Evolutionary conservation across 495 filamentous ascomycete species (phyloP), one percentile per base, ranked within the genome.

Genomic region (Penicillium cinerascens): DNA sequence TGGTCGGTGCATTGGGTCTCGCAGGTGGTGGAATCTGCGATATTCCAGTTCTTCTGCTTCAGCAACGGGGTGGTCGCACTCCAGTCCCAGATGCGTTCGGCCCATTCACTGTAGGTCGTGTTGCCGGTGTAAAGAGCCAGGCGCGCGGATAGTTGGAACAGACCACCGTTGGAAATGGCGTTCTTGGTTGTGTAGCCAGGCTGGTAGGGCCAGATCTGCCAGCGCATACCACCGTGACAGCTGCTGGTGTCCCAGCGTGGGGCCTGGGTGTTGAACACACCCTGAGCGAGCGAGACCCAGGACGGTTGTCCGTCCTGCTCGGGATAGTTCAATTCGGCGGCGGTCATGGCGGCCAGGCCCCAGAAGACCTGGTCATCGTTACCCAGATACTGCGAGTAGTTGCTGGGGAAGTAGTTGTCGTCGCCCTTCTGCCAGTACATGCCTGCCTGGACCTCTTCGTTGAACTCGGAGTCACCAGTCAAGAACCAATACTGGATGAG

Each of bases 161-260:
- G 83, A 52, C 82, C 83, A 5, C 87, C 88, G 65, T 90, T 90
- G 35, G 86, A 85, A 43, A 90, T 84, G 25, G 82, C 78, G 71
- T 92, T 92, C 65, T 91, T 91, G 70, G 87, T 91, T 55, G 82
- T 79, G 67, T 87, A 95, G 9, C 91, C 91, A 21, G 73, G 82
- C 71, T 92, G 89, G 69, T 88, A 91, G 8, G 80, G 75, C 68
- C 82, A 89, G 52, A 95, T 87, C 71, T 95, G 90, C 91, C 91
- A 95, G 49, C 85, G 77, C 44, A 95, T 70, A 2, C 91, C 91
- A 39, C 91, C 91, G 39, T 78, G 76, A 65, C 91, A 96, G 2
- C 75, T 80, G 1, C 58, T 55, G 15, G 72, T 69, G 52, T 92
- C 73, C 89, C 89, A 95, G n/a, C 87, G 79, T 0, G 68, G 64